A percentile compares a stretch with the other conserved stretches of the same genome.
These are phyloP conservation scores for Wickerhamomyces xylosicus DNA, from an alignment of 805 yeast species.

Conservation along the genomic window DNA sequence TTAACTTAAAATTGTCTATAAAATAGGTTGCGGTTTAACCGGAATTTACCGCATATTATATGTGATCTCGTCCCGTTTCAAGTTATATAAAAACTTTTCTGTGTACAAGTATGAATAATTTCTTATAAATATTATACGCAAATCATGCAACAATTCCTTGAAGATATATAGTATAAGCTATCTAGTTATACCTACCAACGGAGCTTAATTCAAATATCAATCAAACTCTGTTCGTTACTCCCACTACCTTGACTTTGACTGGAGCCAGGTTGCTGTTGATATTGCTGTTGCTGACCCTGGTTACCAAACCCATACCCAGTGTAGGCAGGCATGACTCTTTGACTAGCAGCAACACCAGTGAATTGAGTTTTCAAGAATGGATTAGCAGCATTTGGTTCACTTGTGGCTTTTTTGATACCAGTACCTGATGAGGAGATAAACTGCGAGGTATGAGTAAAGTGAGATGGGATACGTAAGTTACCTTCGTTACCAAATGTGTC, in stretches of 20 bases:
- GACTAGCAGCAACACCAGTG: slow-evolving; percentile 60
- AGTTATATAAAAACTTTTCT: too few species aligned
- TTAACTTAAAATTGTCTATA: too few species aligned
- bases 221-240: slow-evolving; percentile 18
- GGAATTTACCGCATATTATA: too few species aligned
- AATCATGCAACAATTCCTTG: too few species aligned
- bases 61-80: too few species aligned
- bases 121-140: too few species aligned
- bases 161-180: too few species aligned
- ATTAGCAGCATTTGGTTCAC: slow-evolving; percentile 18
- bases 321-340: slow-evolving; percentile 65
- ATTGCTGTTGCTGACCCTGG: slow-evolving; percentile 26
- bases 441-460: slow-evolving; percentile 72
- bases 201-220: slow-evolving; percentile 19
- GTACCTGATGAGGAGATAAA: slow-evolving; percentile 87
- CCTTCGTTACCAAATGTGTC: slow-evolving; percentile 93
- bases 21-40: too few species aligned
- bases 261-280: slow-evolving; percentile 8
- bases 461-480: slow-evolving; percentile 79
- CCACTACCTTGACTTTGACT: slow-evolving; percentile 4
- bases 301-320: slow-evolving; percentile 96
- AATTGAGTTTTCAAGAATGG: slow-evolving; percentile 53
- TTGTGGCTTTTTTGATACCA: slow-evolving; percentile 33
- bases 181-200: too few species aligned
- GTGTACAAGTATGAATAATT: too few species aligned